Base-by-base conservation (phyloP, 352 stramenopile genomes). In the Globisporangium echinulatum region DNA sequence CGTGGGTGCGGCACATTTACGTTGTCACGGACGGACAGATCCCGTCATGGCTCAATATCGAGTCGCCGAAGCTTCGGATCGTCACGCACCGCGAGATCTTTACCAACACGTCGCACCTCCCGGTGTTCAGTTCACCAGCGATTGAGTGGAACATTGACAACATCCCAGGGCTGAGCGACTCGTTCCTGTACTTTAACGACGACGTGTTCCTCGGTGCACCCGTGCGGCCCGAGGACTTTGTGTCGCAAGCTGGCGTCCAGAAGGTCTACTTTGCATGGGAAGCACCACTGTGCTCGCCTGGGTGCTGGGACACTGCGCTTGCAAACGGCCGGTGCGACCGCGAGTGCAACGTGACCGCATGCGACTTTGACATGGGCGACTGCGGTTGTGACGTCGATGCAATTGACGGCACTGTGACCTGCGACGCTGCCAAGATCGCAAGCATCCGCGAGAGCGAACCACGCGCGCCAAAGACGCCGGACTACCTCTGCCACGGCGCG, bases 151-250 rank as follows among this genome's bases (percentile, higher is more conserved):
- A 93, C 58, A 62, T 98, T 9, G 94, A 98, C 69, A 90, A 90
- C 59, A 97, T 98, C 59, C 90, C 87, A 0, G 90, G 88, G 1
- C 71, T 98, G 7, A 96, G 85, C 56, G 72, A 95, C 19, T 84
- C 87, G 57, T 98, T 98, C 64, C 59, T 98, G 4, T 98, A 98
- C 70, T 98, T 98, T 63, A 98, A 98, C 66, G 94, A 98, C 67
- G 94, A 98, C 69, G 93, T 98, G 9, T 96, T 98, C 62, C 74
- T 98, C 0, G 94, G 93, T 44, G 77, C 87, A 14, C 71, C 74
- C 10, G 82, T 96, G 11, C 73, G 79, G 51, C 94, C 94, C 0
- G 88, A 97, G 50, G 94, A 98, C 62, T 98, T 98, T 79, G 74
- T 97, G 13, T 88, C 75, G 19, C 78, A 90, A 61, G 72, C 64